Base-by-base conservation (phyloP, 345 rosid species). In the Gossypium stocksii region DNA sequence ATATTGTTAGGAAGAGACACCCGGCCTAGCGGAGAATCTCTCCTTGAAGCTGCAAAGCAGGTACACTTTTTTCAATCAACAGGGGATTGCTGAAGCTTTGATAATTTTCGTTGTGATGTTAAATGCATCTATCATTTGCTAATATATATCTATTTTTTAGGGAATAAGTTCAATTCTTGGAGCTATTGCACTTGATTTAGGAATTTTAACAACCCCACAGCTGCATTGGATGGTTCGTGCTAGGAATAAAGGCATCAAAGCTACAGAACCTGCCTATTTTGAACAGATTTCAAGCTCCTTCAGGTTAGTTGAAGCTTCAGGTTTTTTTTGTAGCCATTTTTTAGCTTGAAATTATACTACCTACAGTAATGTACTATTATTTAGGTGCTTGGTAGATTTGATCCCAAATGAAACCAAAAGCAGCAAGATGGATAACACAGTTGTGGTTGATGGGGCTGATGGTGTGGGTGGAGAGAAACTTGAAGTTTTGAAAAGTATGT, bases 151-250 rank as follows among this genome's bases (percentile, higher is more conserved):
- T 7, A 9, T 23, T 49, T 78, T 74, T 70, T 66, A 88, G 93
- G 99, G 99, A 58, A 85, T 93, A 48, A 74, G 74, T 75, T 90
- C 97, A 3, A 52, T 95, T 74, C 62, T 77, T 62, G 97, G 96
- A 82, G 88, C 97, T 34, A 80, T 76, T 60, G 82, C 83, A 15
- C 51, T 66, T 71, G 92, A 95, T 79, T 72, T 86, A 88, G 99
- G 99, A 63, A 76, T 93, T 78, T 78, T 95, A 77, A 95, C 99
- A 0, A 91, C 98, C 77, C 99, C 99, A 10, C 97, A 95, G 22
- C 80, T 93, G 60, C 99, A 95, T 77, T 91, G 98, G 98, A 88
- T 95, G 90, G 93, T 95, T 71, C 89, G 91, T 74, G 93, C 98
- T 73, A 90, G 86, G 79, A 93, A 91, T 79, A 91, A 85, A 83